Evolutionary conservation across 1,284 basidiomycete species (phyloP), one percentile per base, ranked within the genome.

Genomic region (Tausonia pullulans): DNA sequence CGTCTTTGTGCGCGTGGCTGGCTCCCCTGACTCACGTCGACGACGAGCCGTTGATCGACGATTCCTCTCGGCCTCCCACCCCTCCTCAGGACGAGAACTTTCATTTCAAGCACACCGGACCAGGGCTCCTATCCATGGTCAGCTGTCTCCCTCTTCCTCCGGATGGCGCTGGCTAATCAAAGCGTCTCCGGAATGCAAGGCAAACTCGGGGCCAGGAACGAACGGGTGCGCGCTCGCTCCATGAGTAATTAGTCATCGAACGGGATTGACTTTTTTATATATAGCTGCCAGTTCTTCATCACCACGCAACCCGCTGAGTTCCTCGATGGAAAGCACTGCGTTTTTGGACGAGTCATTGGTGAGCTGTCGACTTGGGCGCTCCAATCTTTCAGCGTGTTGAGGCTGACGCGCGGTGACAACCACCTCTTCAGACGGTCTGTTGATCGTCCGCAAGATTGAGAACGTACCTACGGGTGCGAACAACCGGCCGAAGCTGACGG

Each of bases 221-320:
- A 96, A 97, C 71, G 93, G 93, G 3, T 95, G 89, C 53, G 79
- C 66, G n/a, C 49, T 68, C 43, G 39, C 60, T 45, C 46, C 50
- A 40, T 43, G 27, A 45, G 61, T 40, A 58, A 27, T 39, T 64
- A 67, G n/a, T 50, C 16, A 16, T 14, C 6, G 39, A 7, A 7
- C 54, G 14, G 7, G 3, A n/a, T 11, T 41, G 5, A 5, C 54
- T 11, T 4, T 43, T 52, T 53, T n/a, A 51, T 46, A 50, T 13
- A 53, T 67, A 64, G 62, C 11, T 65, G 56, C 14, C 71, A 96
- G 85, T 98, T 98, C 80, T 98, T 98, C 81, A 87, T 98, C 72
- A 98, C 95, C 0, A 92, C 90, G 0, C 90, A 87, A 13, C 87
- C 89, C 66, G 94, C 92, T 68, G 88, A 92, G 69, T 98, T 98